phyloP scores from a whole-genome alignment of 1,284 basidiomycete species.

The Agaricales sp. region DNA sequence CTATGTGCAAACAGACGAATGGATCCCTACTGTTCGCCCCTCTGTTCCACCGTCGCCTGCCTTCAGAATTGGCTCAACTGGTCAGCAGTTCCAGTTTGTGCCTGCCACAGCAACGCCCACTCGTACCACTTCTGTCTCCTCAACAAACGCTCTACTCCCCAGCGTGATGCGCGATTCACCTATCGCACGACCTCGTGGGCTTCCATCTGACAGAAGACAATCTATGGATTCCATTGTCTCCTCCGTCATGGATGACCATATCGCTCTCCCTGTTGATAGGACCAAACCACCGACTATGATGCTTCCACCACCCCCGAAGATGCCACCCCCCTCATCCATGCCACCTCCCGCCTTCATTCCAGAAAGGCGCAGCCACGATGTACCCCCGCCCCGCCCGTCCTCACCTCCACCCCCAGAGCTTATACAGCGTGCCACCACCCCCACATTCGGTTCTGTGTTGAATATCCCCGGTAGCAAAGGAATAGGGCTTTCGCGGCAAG shows the following conservation, averaged over 20 bases:
- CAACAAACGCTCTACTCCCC: conserved; percentile 5
- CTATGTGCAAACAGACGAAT: conserved; percentile 69
- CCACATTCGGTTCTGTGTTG: conserved; percentile 57
- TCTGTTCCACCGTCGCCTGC: conserved; percentile 17
- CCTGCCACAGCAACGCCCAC: conserved; percentile 30
- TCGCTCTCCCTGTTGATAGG: background rate
- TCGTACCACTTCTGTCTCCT: conserved; percentile 16
- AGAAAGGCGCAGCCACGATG: conserved; percentile 38
- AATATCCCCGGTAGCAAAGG: conserved; percentile 43
- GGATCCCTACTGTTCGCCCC: conserved; percentile 36
- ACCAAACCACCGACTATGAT: conserved; percentile 47
- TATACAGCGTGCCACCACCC: conserved; percentile 78
- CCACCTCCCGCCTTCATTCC: conserved; percentile 76
- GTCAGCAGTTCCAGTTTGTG: conserved; percentile 72
- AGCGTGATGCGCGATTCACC: conserved; percentile 18
- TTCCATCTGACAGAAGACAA: conserved; percentile 8
- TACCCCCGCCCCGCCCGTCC: conserved; percentile 71
- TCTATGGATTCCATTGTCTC: background rate
- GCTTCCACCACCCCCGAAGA: conserved; percentile 76
- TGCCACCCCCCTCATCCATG: conserved; percentile 69
- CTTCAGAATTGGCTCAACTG: conserved; percentile 16
- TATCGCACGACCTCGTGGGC: conserved; percentile 14
- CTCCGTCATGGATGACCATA: background rate
- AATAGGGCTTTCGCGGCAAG: conserved; percentile 37
- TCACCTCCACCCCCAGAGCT: conserved; percentile 87